Base-by-base conservation (phyloP, 179 eudicot genomes). In the Carnegiea gigantea region DNA sequence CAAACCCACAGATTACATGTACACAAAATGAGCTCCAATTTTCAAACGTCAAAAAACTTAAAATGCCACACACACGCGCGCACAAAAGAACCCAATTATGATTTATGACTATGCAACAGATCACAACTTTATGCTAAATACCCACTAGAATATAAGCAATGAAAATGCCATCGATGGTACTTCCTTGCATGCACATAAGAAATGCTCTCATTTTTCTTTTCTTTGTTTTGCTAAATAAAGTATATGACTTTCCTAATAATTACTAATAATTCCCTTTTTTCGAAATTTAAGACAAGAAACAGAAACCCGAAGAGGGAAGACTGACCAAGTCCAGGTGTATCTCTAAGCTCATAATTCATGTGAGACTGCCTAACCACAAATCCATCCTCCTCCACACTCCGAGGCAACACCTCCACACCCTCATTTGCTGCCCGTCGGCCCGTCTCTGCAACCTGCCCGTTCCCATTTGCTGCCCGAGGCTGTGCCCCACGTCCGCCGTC, bases 271-370 rank as follows among this genome's bases (percentile, higher is more conserved):
- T 6, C 44, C 44, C 44, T 3, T 40, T 40, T 40, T 40, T 17
- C 57, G 4, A 30, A n/a, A 75, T 15, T 75, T 11, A 24, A 75
- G 26, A 24, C 0, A 26, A 14, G 23, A 76, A 15, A 26, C 6
- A 26, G 10, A 54, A 59, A 80, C 21, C 21, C 44, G 15, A 26
- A 65, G 75, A 76, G 92, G 89, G 86, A 95, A 59, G 75, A 76
- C 93, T 90, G 86, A 95, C 99, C 94, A 79, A 94, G 88, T 28
- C 98, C 97, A 77, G 99, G 99, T 43, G 88, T 81, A 83, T 95
- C 99, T 88, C 98, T 89, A 76, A 95, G 95, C 89, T 95, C 98
- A 67, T 95, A 94, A 85, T 92, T 94, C 92, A 95, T 88, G 86
- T 92, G 94, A 23, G 89, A 86, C 13, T 92, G 93, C 62, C 95